A percentile compares a stretch with the other conserved stretches of the same genome.
These are phyloP conservation scores for Oxytropis ochrocephala DNA, from an alignment of 306 rosid genomes.

Conservation along the genomic window DNA sequence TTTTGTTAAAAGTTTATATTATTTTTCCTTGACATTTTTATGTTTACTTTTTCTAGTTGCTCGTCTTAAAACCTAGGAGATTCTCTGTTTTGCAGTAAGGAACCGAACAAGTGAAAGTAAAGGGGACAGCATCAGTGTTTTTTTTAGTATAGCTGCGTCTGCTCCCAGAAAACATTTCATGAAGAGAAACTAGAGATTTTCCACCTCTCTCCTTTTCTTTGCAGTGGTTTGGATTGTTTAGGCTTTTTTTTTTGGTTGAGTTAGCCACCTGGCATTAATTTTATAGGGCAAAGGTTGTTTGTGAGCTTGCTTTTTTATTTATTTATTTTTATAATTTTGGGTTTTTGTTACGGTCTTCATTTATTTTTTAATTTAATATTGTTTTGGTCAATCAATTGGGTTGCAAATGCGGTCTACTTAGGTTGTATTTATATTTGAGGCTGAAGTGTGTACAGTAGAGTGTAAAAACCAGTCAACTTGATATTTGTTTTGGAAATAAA, in stretches of 20 bases:
- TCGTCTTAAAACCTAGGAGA: constrained; percentile 3
- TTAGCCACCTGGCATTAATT: constrained; percentile 44
- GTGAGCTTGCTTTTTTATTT: constrained; percentile 34
- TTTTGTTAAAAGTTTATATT: constrained; percentile 29
- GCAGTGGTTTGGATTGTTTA: constrained; percentile 39
- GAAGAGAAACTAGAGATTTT: constrained; percentile 29
- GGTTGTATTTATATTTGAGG: constrained; percentile 56
- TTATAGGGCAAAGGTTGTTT: constrained; percentile 42
- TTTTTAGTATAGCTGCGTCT: constrained; percentile 58
- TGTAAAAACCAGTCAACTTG: constrained; percentile 46
- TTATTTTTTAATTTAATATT: constrained; percentile 32
- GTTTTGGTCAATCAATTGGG: constrained; percentile 39
- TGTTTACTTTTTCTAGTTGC: constrained; percentile 10
- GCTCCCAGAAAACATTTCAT: constrained; percentile 59
- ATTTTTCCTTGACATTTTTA: background rate
- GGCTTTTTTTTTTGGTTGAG: constrained; percentile 34
- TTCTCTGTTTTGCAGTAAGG: constrained; percentile 48
- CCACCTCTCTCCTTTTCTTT: constrained; percentile 19
- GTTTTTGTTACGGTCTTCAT: constrained; percentile 12
- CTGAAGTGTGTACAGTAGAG: constrained; percentile 73
- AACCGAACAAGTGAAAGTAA: constrained; percentile 34
- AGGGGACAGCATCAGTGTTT: constrained; percentile 79
- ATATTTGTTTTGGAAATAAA: constrained; percentile 31
- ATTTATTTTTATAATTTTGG: background rate
- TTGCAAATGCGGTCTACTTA: constrained; percentile 56